Conservation (phyloP, 2,329 filamentous ascomycete genomes). For the Sporothrix dimorphospora region DNA sequence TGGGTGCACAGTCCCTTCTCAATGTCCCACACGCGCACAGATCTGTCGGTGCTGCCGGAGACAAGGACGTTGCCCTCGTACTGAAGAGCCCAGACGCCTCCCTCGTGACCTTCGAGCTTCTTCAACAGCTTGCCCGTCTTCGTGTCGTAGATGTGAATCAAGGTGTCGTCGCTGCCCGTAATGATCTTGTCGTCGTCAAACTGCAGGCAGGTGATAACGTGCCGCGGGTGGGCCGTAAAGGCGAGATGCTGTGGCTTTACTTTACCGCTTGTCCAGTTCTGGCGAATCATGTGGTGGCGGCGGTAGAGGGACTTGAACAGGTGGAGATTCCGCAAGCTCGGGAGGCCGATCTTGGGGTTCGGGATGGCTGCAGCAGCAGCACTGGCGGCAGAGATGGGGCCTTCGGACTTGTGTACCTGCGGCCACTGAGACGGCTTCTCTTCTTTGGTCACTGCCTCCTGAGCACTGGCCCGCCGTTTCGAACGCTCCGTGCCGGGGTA, state of each 20-base stretch:
- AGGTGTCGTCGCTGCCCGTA: slow-evolving; percentile 94
- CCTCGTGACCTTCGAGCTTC: slow-evolving; percentile 89
- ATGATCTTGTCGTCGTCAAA: slow-evolving; percentile 98
- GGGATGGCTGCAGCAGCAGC: slow-evolving; percentile 82
- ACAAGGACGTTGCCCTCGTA: slow-evolving; percentile 95
- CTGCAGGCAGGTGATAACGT: slow-evolving; percentile 96
- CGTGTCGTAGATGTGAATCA: slow-evolving; percentile 98
- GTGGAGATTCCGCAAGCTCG: slow-evolving; percentile 80
- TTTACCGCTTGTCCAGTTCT: slow-evolving; percentile 87
- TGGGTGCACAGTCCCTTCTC: slow-evolving; percentile 90
- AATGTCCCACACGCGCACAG: slow-evolving; percentile 99
- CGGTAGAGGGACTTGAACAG: slow-evolving; percentile 97
- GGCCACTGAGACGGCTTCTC: slow-evolving; percentile 47
- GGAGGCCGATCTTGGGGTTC: slow-evolving; percentile 76
- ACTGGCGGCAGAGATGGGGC: slow-evolving; percentile 82
- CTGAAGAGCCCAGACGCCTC: slow-evolving; percentile 95
- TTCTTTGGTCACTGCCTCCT: slow-evolving; percentile 49
- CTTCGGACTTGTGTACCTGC: slow-evolving; percentile 67
- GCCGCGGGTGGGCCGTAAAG: slow-evolving; percentile 92
- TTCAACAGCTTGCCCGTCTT: slow-evolving; percentile 85
- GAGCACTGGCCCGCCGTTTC: slow-evolving; percentile 57
- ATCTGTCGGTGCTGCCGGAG: slow-evolving; percentile 93
- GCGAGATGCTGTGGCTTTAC: slow-evolving; percentile 88
- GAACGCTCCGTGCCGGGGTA: slow-evolving; percentile 53
- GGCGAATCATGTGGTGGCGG: slow-evolving; percentile 85